Base-by-base conservation (phyloP, 2,329 filamentous ascomycete species). In the Fusarium subglutinans region DNA sequence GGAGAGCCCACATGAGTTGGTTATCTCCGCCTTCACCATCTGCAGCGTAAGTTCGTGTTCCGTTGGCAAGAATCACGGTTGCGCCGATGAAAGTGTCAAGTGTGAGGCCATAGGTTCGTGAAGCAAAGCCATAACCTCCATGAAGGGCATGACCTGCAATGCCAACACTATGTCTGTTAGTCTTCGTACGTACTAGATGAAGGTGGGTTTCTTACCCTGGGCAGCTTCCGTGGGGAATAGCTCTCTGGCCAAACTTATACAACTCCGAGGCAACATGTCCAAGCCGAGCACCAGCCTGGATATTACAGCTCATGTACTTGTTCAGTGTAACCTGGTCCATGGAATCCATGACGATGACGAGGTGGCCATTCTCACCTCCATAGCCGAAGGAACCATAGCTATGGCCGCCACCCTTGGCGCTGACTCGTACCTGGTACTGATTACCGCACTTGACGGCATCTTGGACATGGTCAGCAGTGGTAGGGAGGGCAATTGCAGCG, bases 151-250 rank as follows among this genome's bases (percentile, higher is more conserved):
- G 80, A 1, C 80, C 80, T 5, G 76, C 63, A 8, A 81, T 71
- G 0, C 80, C 80, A 35, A 81, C 80, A 37, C 78, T 79, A 8
- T 9, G 1, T 13, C 8, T 35, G 54, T 79, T 15, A 79, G 72
- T 35, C 14, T 17, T 17, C 6, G 3, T 5, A 14, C 8, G 1
- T 8, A 8, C 7, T 14, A 4, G 3, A n/a, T 9, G 1, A 17
- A 3, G 11, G 11, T 22, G 20, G 0, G 1, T 1, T 6, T 4
- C 83, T 80, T 74, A 87, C 86, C 83, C 85, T 8, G 87, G 86
- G 70, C 87, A 89, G 3, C 86, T 87, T n/a, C 87, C 87, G 55
- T 89, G 87, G 33, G 84, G 81, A 8, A 89, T 79, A 5, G 84
- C 86, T 20, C 78, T 84, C 73, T 67, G 75, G 0, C 81, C 82